Conservation (phyloP, 148 eudicot species). For the Selenicereus undatus region DNA sequence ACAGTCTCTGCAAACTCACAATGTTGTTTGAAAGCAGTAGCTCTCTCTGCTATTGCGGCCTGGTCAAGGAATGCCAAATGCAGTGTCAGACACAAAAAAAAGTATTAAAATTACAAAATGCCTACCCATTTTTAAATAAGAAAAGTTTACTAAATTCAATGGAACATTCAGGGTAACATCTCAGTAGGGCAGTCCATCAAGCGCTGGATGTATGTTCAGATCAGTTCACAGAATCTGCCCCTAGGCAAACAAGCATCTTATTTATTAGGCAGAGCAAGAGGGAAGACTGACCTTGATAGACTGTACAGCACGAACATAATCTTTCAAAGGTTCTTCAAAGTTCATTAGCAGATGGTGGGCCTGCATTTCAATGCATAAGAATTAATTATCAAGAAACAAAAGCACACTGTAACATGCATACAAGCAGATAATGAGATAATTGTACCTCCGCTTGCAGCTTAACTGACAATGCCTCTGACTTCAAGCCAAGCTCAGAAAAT, state of each 20-base stretch:
- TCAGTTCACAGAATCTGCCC: not conserved
- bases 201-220: not conserved
- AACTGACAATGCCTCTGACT: slow-evolving; percentile 71
- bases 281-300: slow-evolving; percentile 71
- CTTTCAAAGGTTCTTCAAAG: slow-evolving; percentile 97
- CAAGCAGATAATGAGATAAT: not conserved
- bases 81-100: not conserved
- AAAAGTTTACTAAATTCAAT: not conserved
- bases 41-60: slow-evolving; percentile 92
- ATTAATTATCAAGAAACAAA: not conserved
- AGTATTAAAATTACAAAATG: too few relatives aligned
- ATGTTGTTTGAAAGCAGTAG: slow-evolving; percentile 85
- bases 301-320: slow-evolving; percentile 95
- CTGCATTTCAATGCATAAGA: slow-evolving; percentile 33
- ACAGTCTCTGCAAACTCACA: slow-evolving; percentile 86
- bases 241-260: not conserved
- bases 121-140: not conserved
- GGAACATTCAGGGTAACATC: not conserved
- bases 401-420: not conserved
- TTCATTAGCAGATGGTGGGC: slow-evolving; percentile 88
- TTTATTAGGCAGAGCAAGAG: slow-evolving; percentile 2
- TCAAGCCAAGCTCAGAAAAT: slow-evolving; percentile 82
- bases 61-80: slow-evolving; percentile 35
- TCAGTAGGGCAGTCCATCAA: not conserved
- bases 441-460: slow-evolving; percentile 82